Evolutionary conservation across 495 filamentous ascomycete species (phyloP).

Genomic region (Penicillium tannophilum): DNA sequence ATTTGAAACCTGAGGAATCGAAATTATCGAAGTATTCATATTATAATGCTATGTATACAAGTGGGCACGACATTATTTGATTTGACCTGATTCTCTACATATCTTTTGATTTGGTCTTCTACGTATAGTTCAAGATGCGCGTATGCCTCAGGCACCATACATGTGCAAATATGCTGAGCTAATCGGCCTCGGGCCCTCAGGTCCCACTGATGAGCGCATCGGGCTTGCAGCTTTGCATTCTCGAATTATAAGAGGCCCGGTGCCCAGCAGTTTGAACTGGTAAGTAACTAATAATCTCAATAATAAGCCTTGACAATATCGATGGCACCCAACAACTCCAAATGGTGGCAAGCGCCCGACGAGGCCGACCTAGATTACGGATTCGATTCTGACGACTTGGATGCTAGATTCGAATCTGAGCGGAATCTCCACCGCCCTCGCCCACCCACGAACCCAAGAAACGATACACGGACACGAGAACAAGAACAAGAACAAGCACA

Average conservation of each 20-base stretch:
- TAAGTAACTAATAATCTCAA: slow-evolving; percentile 2
- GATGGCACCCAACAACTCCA: slow-evolving; percentile 23
- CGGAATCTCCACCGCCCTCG: slow-evolving; percentile 11
- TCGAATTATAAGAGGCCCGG: slow-evolving; percentile 22
- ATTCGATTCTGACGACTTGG: slow-evolving; percentile 35
- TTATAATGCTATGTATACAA: too few relatives aligned
- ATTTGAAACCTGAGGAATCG: too few relatives aligned
- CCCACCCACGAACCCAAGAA: slow-evolving; percentile 12
- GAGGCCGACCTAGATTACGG: slow-evolving; percentile 33
- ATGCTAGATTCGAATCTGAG: slow-evolving; percentile 27
- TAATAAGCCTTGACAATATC: not conserved
- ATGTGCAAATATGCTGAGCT: slow-evolving; percentile 5
- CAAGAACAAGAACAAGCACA: slow-evolving; percentile 2
- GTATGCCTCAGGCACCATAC: not conserved
- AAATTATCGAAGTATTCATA: too few relatives aligned
- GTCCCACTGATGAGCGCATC: slow-evolving; percentile 34
- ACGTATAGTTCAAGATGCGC: too few relatives aligned
- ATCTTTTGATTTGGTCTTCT: too few relatives aligned
- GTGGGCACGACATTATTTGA: too few relatives aligned
- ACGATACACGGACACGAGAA: slow-evolving; percentile 6
- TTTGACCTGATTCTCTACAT: too few relatives aligned
- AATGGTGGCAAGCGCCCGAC: slow-evolving; percentile 29
- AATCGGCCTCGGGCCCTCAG: slow-evolving; percentile 13
- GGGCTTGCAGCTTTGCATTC: slow-evolving; percentile 19
- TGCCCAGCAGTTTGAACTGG: slow-evolving; percentile 4